A percentile compares a stretch with the other conserved stretches of the same genome.
Conservation (phyloP, 306 rosid genomes). For the Abrus pulchellus region DNA sequence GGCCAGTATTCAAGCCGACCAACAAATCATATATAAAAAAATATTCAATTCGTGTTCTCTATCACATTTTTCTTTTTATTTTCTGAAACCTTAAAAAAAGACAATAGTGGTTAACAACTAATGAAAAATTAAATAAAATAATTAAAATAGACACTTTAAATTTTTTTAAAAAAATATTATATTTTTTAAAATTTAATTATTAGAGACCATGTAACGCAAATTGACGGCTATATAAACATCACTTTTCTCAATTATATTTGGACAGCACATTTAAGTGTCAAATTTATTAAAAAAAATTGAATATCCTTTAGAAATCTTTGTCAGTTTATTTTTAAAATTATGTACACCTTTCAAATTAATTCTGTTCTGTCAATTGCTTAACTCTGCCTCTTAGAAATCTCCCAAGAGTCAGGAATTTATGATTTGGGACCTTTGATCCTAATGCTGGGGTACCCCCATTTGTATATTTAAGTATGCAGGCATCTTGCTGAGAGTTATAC, state of each 20-base stretch:
- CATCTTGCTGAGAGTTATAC: not conserved
- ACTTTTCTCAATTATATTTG: constrained; percentile 18
- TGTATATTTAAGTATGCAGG: constrained; percentile 40
- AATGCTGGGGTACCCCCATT: constrained; percentile 37
- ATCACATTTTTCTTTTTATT: not conserved
- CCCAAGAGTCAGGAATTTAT: constrained; percentile 47
- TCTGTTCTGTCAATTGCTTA: constrained; percentile 8
- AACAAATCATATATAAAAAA: not conserved
- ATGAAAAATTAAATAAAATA: not conserved
- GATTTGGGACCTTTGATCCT: constrained; percentile 32
- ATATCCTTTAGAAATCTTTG: not conserved
- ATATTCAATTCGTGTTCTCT: not conserved
- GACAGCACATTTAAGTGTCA: not conserved
- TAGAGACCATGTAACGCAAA: not conserved
- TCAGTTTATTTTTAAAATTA: not conserved
- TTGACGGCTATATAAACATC: not conserved
- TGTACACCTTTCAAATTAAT: constrained; percentile 19
- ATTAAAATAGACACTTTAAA: not conserved
- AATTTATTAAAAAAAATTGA: not conserved
- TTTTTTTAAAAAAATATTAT: no score
- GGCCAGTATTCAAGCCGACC: not conserved
- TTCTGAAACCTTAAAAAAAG: not conserved
- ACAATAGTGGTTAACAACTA: not conserved
- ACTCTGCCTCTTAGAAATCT: constrained; percentile 46
- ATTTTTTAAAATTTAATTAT: not conserved